These are phyloP conservation scores for Vitis amurensis DNA, from an alignment of 164 flowering plant genomes.

Conservation along the genomic window DNA sequence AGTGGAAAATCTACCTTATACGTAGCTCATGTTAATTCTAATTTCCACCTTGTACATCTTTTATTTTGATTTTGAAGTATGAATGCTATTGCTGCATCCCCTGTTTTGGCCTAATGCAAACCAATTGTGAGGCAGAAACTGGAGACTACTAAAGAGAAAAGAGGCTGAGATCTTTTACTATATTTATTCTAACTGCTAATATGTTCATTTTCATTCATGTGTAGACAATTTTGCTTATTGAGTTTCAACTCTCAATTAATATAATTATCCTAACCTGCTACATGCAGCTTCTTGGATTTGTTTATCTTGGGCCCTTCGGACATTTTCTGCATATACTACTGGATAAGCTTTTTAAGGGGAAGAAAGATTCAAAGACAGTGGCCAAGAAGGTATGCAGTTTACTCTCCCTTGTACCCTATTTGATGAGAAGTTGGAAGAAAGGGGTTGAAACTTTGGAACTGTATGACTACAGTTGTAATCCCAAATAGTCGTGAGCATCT, in stretches of 20 bases:
- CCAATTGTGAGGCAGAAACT: background rate
- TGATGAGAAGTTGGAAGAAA: background rate
- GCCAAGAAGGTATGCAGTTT: constrained; percentile 73
- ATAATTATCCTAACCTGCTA: background rate
- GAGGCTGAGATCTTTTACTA: background rate
- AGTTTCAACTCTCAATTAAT: background rate
- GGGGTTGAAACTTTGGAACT: too few species aligned
- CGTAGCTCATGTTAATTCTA: too few species aligned
- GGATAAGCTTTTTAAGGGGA: constrained; percentile 89
- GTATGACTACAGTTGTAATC: background rate
- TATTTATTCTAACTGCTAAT: background rate
- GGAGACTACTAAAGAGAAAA: background rate
- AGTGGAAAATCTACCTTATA: too few species aligned
- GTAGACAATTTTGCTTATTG: background rate
- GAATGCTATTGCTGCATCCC: too few species aligned
- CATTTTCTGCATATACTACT: constrained; percentile 71
- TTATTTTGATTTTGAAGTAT: too few species aligned
- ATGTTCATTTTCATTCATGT: background rate
- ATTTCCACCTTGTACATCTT: too few species aligned
- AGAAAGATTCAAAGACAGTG: constrained; percentile 72
- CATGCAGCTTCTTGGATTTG: constrained; percentile 75
- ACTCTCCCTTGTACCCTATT: background rate
- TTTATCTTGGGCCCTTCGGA: constrained; percentile 92
- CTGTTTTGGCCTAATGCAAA: background rate
- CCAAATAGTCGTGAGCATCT: background rate